Percentiles rank a stretch among this genome's conserved stretches.
Evolutionary conservation across 768 basidiomycete genomes (phyloP).

Genomic region (Boletus reticuloceps): DNA sequence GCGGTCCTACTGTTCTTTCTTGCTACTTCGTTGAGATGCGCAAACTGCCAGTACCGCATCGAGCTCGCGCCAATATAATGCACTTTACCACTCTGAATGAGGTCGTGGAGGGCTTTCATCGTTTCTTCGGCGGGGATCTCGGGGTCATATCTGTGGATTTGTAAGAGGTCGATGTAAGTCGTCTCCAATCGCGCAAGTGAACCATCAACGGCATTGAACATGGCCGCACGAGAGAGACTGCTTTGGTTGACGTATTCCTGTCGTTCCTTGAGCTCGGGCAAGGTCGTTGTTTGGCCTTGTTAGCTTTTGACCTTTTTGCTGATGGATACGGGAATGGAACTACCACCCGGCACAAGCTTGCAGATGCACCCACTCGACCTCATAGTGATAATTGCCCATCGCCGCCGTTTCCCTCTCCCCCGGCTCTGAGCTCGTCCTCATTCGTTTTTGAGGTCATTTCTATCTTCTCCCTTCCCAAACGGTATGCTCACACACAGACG

Average conservation of each 20-base stretch:
- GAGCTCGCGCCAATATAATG: conserved; percentile 50
- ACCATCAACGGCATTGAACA: conserved; percentile 37
- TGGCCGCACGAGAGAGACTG: conserved; percentile 35
- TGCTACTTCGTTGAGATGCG: conserved; percentile 43
- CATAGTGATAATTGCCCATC: too few relatives aligned
- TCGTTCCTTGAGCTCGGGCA: not conserved
- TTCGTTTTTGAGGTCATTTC: too few relatives aligned
- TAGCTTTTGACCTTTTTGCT: too few relatives aligned
- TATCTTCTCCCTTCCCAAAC: too few relatives aligned
- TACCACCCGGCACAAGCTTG: too few relatives aligned
- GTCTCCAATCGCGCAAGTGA: conserved; percentile 36
- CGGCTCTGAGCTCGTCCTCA: too few relatives aligned
- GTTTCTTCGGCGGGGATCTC: too few relatives aligned
- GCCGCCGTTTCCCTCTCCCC: too few relatives aligned
- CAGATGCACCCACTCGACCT: too few relatives aligned
- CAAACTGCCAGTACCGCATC: conserved; percentile 46
- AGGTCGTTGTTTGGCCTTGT: too few relatives aligned
- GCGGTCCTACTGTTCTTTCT: conserved; percentile 47
- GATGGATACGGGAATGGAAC: too few relatives aligned
- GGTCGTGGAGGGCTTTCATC: conserved; percentile 51
- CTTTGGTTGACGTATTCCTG: conserved; percentile 28
- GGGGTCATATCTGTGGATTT: conserved; percentile 47
- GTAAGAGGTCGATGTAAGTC: conserved; percentile 39
- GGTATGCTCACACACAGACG: too few relatives aligned
- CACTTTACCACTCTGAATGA: conserved; percentile 46